These are phyloP conservation scores for Metarhizium sp. DNA, from an alignment of 2,329 filamentous ascomycete species.

Conservation along the genomic window DNA sequence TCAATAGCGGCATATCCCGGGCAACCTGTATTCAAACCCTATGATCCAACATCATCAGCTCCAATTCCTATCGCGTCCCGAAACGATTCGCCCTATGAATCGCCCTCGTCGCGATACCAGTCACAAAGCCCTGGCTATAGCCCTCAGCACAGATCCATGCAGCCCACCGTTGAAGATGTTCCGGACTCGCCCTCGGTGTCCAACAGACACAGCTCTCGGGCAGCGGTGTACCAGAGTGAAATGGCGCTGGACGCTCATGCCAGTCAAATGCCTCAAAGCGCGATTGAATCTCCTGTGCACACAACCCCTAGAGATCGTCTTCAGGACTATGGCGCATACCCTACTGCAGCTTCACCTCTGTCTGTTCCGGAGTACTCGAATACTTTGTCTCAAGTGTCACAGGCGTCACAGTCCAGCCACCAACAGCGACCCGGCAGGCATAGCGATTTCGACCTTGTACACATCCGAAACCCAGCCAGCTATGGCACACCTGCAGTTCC, in stretches of 20 bases:
- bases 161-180: conserved; percentile 55
- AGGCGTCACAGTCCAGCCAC: conserved; percentile 20
- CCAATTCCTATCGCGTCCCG: conserved; percentile 17
- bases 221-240: conserved; percentile 23
- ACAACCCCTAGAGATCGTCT: conserved; percentile 10
- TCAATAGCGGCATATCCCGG: conserved; percentile 42
- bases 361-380: conserved; percentile 26
- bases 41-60: conserved; percentile 37
- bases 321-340: conserved; percentile 10
- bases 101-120: conserved; percentile 33
- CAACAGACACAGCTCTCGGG: conserved; percentile 13
- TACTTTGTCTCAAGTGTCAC: conserved; percentile 15
- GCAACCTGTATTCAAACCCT: conserved; percentile 41
- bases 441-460: conserved; percentile 26
- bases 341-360: conserved; percentile 20
- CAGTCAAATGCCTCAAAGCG: conserved; percentile 29
- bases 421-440: conserved; percentile 20
- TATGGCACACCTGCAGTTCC: conserved; percentile 42
- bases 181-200: conserved; percentile 40
- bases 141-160: conserved; percentile 41
- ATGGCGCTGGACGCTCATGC: conserved; percentile 27
- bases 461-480: conserved; percentile 20
- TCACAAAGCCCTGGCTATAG: conserved; percentile 42
- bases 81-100: conserved; percentile 23
- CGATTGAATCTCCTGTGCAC: conserved; percentile 12